Evolutionary conservation across 768 basidiomycete genomes (phyloP), one percentile per base, ranked within the genome.

Genomic region (Tylopilus subfusipes): DNA sequence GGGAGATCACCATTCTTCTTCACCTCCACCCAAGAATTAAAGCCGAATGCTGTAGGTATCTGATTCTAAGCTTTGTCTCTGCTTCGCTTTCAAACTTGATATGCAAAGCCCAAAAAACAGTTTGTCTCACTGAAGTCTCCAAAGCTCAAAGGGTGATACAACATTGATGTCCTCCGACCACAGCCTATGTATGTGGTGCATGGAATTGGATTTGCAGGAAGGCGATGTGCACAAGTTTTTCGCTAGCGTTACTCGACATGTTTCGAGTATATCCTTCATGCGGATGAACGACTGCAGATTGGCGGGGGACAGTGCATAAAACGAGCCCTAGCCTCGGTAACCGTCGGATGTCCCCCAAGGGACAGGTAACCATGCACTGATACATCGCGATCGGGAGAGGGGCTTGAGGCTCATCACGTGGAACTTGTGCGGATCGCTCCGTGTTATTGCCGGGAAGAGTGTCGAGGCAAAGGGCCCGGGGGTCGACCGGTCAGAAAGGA

Each of bases 351-450:
- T n/a, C 0, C 0, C 0, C 3, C 46, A 29, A 9, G 2, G 61
- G 47, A 29, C 51, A 54, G 11, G 36, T 10, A 0, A 24, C 1
- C 18, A 42, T 33, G 22, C 54, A 60, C n/a, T 43, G 50, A 36
- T 53, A 53, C 55, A 54, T 60, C 8, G 51, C 27, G 2, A 57
- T 2, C 27, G 55, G 53, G 8, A 63, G 61, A 22, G 47, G 39
- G 0, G 31, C 50, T 13, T 30, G 13, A 61, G 54, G 21, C 58
- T 63, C 55, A 58, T 61, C 25, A 59, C 14, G 22, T 53, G 60
- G 44, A 67, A 59, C 36, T 56, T 47, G 47, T 51, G 42, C 6
- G 57, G 62, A 14, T 66, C 62, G 2, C 27, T 3, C 12, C 34
- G 42, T 6, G 25, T 13, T 21, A 65, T 54, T 0, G 2, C 36